Percentiles rank a stretch among this genome's conserved stretches.
Conservation (phyloP, 2,329 filamentous ascomycete genomes). For the Cladosporium sp. region DNA sequence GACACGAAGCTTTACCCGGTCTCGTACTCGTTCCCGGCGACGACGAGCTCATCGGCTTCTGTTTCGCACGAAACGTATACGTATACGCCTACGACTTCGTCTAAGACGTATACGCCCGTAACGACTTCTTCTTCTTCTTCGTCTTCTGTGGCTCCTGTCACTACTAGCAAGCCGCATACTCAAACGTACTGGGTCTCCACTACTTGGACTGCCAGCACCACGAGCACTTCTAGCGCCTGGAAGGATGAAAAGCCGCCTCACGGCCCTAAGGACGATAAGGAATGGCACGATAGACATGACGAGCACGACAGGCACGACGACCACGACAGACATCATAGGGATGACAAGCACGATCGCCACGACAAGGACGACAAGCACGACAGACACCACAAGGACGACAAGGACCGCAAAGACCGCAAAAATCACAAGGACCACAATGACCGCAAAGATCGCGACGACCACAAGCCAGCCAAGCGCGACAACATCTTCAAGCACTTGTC, state of each 20-base stretch:
- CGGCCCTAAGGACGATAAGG: not conserved
- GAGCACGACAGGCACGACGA: not conserved
- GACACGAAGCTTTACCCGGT: too few species aligned
- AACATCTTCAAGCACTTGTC: too few species aligned
- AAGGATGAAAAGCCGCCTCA: not conserved
- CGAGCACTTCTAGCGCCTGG: not conserved
- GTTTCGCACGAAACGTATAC: not conserved
- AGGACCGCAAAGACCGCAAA: not conserved
- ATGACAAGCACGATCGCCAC: not conserved
- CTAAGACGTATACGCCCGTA: too few species aligned
- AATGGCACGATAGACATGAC: not conserved
- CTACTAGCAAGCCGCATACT: not conserved
- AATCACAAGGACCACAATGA: not conserved
- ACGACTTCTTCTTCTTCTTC: too few species aligned
- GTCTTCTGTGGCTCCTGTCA: too few species aligned
- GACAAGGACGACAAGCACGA: not conserved
- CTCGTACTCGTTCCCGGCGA: too few species aligned
- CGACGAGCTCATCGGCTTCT: too few species aligned
- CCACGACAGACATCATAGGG: too few species aligned
- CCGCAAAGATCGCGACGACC: not conserved
- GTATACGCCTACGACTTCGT: too few species aligned
- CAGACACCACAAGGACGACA: too few species aligned
- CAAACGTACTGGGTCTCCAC: not conserved
- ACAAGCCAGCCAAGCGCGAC: not conserved
- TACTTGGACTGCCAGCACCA: not conserved